Conservation (phyloP, 2,329 filamentous ascomycete genomes). For the Cladophialophora chaetospira region DNA sequence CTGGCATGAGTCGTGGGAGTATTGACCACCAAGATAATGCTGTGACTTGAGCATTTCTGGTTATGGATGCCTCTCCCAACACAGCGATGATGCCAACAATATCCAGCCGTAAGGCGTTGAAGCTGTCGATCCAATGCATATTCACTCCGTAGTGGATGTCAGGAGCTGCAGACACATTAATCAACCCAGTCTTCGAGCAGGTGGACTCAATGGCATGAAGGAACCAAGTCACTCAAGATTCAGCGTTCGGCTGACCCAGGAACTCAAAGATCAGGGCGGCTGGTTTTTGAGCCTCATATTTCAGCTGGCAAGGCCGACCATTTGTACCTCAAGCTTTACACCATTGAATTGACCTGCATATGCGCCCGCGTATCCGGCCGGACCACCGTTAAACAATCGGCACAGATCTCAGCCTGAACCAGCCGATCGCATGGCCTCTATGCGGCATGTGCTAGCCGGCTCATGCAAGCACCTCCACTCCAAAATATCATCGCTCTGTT, state of each 20-base stretch:
- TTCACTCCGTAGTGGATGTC: too few species aligned
- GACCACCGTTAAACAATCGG: background rate
- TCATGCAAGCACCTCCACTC: background rate
- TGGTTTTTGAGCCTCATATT: background rate
- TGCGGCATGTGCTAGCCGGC: background rate
- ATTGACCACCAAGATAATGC: slow-evolving; percentile 61
- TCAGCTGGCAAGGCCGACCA: background rate
- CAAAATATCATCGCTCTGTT: background rate
- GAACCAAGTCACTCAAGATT: background rate
- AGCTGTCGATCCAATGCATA: slow-evolving; percentile 24
- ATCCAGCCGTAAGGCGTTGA: slow-evolving; percentile 45
- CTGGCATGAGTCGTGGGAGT: slow-evolving; percentile 62
- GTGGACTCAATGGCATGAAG: too few species aligned
- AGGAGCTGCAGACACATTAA: too few species aligned
- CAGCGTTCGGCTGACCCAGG: background rate
- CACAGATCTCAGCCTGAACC: background rate
- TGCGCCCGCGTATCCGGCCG: background rate
- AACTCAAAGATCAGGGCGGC: background rate
- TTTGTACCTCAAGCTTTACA: background rate
- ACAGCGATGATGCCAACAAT: slow-evolving; percentile 65
- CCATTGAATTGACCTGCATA: background rate
- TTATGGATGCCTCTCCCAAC: slow-evolving; percentile 62
- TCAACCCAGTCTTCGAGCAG: too few species aligned
- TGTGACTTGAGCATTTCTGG: slow-evolving; percentile 60
- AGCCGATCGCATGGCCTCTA: background rate